phyloP scores from a whole-genome alignment of 768 basidiomycete genomes.

The Leucocoprinus sp. region DNA sequence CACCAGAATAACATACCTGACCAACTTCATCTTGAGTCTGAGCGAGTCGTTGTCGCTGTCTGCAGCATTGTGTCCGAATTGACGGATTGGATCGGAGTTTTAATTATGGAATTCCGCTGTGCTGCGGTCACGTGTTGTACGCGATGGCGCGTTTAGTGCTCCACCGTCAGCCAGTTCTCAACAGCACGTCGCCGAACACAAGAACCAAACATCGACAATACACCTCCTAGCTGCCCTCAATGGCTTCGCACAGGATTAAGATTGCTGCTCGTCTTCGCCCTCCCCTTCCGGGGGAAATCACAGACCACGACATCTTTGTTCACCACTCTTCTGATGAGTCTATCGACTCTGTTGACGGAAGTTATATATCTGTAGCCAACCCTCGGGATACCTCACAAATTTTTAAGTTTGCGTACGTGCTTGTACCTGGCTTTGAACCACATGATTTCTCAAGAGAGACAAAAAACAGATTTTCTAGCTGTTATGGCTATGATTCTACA shows the following conservation, averaged over 20 bases:
- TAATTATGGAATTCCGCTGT: neutral
- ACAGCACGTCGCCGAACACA: neutral
- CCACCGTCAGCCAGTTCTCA: neutral
- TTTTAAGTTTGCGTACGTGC: conserved; percentile 72
- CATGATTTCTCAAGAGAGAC: neutral
- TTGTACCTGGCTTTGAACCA: neutral
- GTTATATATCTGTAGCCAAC: conserved; percentile 58
- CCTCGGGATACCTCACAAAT: conserved; percentile 60
- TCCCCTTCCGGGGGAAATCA: conserved; percentile 48
- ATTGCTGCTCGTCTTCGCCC: conserved; percentile 70
- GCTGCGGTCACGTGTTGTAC: neutral
- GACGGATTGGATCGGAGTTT: neutral
- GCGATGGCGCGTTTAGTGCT: neutral
- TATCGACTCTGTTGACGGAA: conserved; percentile 25
- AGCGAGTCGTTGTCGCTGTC: too few species aligned
- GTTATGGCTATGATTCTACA: conserved; percentile 60
- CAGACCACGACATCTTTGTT: conserved; percentile 53
- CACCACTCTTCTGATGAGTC: conserved; percentile 30
- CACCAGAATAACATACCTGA: conserved; percentile 43
- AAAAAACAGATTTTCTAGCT: conserved; percentile 54
- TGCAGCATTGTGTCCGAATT: too few species aligned
- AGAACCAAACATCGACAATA: neutral
- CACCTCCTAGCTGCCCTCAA: neutral
- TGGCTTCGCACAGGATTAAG: conserved; percentile 46
- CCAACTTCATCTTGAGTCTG: conserved; percentile 62